Percentiles rank a stretch among this genome's conserved stretches.
Conservation (phyloP, 805 yeast species). For the Candida qinlingensis region DNA sequence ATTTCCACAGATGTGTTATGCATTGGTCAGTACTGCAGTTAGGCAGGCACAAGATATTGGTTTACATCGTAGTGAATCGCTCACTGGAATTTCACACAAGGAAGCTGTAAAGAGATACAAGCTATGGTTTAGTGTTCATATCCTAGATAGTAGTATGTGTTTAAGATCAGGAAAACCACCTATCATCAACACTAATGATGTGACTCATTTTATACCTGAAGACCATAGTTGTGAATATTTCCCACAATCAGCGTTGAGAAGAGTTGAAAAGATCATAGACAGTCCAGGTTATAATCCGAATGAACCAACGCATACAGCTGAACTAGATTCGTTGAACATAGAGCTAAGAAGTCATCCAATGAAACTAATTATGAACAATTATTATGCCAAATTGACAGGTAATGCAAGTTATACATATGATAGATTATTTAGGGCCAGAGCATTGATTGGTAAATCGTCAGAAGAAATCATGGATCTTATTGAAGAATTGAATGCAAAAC, state of each 20-base stretch:
- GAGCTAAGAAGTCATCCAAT: slow-evolving; percentile 6
- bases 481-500: slow-evolving; percentile 11
- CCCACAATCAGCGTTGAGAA: slow-evolving; percentile 7
- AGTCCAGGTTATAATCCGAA: background rate
- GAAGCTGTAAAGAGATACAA: slow-evolving; percentile 35
- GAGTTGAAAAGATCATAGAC: background rate
- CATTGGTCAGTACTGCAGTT: slow-evolving; percentile 40
- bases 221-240: slow-evolving; percentile 10
- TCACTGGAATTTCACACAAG: slow-evolving; percentile 28
- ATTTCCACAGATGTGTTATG: slow-evolving; percentile 38
- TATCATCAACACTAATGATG: slow-evolving; percentile 35
- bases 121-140: slow-evolving; percentile 47
- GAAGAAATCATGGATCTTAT: slow-evolving; percentile 16
- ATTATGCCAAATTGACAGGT: slow-evolving; percentile 6
- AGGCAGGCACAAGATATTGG: slow-evolving; percentile 56
- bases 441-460: slow-evolving; percentile 12
- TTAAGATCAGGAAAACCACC: slow-evolving; percentile 47
- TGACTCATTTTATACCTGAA: slow-evolving; percentile 10
- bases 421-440: slow-evolving; percentile 17
- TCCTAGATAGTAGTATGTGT: slow-evolving; percentile 40
- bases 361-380: slow-evolving; percentile 8
- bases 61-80: slow-evolving; percentile 44
- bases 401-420: slow-evolving; percentile 16
- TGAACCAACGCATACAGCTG: background rate
- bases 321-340: background rate